Percentiles rank a stretch among this genome's conserved stretches.
Conservation (phyloP, 2,329 filamentous ascomycete genomes). For the Myriosclerotinia duriaeana region DNA sequence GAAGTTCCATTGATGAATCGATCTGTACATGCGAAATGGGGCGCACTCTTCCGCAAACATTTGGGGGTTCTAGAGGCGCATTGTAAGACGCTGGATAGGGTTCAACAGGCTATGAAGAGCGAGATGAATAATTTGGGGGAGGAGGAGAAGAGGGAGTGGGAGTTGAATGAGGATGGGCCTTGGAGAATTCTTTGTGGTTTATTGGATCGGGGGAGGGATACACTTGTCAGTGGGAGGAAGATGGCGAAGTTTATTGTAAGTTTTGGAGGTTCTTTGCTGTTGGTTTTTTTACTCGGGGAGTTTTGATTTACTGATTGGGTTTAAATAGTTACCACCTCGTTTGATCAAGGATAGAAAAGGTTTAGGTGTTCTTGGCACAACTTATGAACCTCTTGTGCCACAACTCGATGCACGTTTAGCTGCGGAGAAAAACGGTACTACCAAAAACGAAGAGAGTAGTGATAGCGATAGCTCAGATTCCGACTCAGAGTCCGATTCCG, state of each 20-base stretch:
- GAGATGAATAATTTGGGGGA: constrained; percentile 29
- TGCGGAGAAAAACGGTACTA: constrained; percentile 11
- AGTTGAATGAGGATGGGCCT: constrained; percentile 33
- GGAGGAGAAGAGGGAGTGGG: constrained; percentile 32
- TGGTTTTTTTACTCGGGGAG: background rate
- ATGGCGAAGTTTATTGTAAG: constrained; percentile 34
- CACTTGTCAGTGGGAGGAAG: constrained; percentile 27
- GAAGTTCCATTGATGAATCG: constrained; percentile 28
- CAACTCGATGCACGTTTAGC: constrained; percentile 29
- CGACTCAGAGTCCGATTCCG: constrained; percentile 12
- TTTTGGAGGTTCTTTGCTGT: background rate
- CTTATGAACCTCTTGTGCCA: constrained; percentile 28
- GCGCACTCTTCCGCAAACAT: constrained; percentile 36
- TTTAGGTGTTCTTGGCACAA: constrained; percentile 30
- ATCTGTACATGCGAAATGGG: constrained; percentile 42
- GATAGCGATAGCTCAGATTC: constrained; percentile 12
- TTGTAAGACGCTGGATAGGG: constrained; percentile 30
- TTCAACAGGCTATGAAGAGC: constrained; percentile 30
- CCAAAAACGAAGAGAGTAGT: constrained; percentile 3
- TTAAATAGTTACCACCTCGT: constrained; percentile 28
- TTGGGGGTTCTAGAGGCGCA: constrained; percentile 36
- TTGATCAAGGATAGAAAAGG: constrained; percentile 31
- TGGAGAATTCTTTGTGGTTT: constrained; percentile 35
- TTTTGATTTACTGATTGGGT: background rate
- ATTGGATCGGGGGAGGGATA: constrained; percentile 33